Evolutionary conservation across 441 rosid species (phyloP), one percentile per base, ranked within the genome.

Genomic region (Gossypium gossypioides): DNA sequence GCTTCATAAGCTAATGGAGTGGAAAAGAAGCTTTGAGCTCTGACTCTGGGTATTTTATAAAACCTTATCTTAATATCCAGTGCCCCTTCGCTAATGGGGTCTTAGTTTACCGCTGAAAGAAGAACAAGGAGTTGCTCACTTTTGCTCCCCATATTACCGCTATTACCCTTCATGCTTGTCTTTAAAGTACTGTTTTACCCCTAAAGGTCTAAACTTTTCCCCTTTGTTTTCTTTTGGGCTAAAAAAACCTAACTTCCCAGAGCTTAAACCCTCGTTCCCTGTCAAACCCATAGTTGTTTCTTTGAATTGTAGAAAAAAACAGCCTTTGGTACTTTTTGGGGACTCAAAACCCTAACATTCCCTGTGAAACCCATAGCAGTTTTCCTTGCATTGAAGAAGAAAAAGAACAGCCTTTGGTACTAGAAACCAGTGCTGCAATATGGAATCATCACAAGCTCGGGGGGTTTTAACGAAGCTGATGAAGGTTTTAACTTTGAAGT

Each of bases 371-470:
- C 42, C n/a, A 18, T 2, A 18, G 16, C 56, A 27, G n/a, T 32
- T 32, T 32, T 44, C 63, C 18, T 44, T 52, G 24, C 25, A 63
- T 54, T 21, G 68, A 9, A 37, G 50, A 44, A 79, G 76, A 84
- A 86, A 46, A 69, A 32, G 6, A 18, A 8, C 46, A 18, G 25
- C 67, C 67, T 61, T 32, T 34, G 48, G 37, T 34, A 7, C 13
- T 34, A 16, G 3, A 61, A 32, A 2, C 2, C 7, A 6, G 2
- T 2, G 42, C 44, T 1, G 1, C 42, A 29, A 60, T 24, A 80
- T 76, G 83, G 69, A 74, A 16, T 29, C 68, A 1, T 71, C 74
- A 24, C 75, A 64, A 51, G 37, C 7, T 78, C 63, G 75, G 44
- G 32, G 73, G 44, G 32, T 58, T 55, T 67, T 62, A 6, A 40